Conservation (phyloP, 495 filamentous ascomycete genomes). For the Aspergillus steynii region DNA sequence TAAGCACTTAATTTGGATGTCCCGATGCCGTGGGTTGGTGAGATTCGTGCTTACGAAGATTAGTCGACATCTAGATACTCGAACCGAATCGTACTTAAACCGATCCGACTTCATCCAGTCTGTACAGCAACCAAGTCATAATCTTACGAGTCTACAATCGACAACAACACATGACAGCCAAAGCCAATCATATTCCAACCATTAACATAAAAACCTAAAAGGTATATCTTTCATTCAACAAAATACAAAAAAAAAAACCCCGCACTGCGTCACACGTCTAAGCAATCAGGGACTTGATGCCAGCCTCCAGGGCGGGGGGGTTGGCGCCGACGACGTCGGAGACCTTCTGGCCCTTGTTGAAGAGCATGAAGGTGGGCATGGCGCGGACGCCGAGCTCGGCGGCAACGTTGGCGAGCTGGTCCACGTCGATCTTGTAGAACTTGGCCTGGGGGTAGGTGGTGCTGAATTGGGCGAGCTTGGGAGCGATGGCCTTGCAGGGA, state of each 20-base stretch:
- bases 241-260: conserved; percentile 9
- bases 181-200: no score
- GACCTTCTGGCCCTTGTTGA: conserved; percentile 72
- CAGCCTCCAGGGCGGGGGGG: conserved; percentile 58
- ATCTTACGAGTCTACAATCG: no score
- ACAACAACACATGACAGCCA: no score
- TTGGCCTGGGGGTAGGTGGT: conserved; percentile 53
- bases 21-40: no score
- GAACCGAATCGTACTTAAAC: no score
- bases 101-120: no score
- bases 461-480: conserved; percentile 65
- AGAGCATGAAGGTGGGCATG: conserved; percentile 93
- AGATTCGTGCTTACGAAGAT: no score
- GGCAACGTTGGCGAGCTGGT: conserved; percentile 73
- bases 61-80: no score
- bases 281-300: conserved; percentile 38
- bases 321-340: conserved; percentile 82
- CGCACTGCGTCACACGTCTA: conserved; percentile 11
- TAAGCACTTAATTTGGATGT: no score
- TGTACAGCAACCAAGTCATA: no score
- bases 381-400: conserved; percentile 82
- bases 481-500: conserved; percentile 88
- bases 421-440: conserved; percentile 94
- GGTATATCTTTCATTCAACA: conserved; percentile 5
- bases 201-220: background rate